Conservation (phyloP, 345 rosid species). For the Arabis alpina region DNA sequence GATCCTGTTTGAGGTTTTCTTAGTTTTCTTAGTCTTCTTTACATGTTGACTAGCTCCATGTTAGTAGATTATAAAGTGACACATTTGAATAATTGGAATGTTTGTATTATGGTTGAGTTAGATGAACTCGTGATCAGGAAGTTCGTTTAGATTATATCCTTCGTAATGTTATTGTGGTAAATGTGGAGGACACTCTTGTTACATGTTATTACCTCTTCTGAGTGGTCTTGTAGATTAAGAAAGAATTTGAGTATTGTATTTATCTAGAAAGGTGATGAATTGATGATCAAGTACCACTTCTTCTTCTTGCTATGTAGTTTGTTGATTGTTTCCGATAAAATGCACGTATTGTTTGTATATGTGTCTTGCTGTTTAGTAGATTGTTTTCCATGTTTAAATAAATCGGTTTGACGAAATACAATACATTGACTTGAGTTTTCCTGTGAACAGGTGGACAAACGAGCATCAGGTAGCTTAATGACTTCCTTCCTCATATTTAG, state of each 20-base stretch:
- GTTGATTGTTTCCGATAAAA: slow-evolving; percentile 1
- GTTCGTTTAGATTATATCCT: neutral
- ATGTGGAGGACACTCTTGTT: neutral
- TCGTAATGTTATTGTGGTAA: neutral
- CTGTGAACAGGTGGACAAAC: slow-evolving; percentile 63
- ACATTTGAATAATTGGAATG: neutral
- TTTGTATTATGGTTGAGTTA: neutral
- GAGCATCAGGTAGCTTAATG: slow-evolving; percentile 56
- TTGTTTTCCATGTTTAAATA: neutral
- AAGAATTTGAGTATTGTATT: neutral
- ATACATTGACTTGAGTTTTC: slow-evolving; percentile 16
- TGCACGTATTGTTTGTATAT: neutral
- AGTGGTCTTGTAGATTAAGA: neutral
- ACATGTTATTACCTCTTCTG: neutral
- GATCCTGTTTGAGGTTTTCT: neutral
- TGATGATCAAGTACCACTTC: neutral
- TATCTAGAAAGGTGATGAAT: neutral
- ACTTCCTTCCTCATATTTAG: slow-evolving; percentile 6
- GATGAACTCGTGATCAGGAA: neutral
- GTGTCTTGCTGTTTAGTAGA: neutral
- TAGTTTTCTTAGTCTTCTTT: neutral
- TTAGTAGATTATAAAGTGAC: too few species aligned
- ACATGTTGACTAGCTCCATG: neutral
- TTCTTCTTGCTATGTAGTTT: neutral
- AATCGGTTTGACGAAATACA: neutral